Base-by-base conservation (phyloP, 1,139 yeast genomes). In the Lodderomyces beijingensis region DNA sequence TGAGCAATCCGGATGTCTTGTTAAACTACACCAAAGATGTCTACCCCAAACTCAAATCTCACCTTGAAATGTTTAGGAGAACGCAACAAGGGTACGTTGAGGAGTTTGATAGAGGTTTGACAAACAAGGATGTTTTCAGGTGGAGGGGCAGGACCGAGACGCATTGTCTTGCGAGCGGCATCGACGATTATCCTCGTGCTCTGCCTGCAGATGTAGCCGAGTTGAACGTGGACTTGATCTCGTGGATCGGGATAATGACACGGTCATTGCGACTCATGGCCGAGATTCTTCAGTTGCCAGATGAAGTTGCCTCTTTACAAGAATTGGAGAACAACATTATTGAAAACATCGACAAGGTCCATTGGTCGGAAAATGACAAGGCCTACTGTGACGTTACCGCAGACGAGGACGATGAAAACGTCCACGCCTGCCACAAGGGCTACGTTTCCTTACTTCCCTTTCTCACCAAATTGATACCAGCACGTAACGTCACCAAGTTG, bases 211-310 rank as follows among this genome's bases (percentile, higher is more conserved):
- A 87, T 54, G 69, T 81, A 25, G 95, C 94, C 0, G 99, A 91
- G 57, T 65, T 91, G 32, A 86, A 91, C 48, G 91, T 93, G 17
- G 99, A 91, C 53, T 65, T 91, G 37, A 62, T 89, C 33, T 72
- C 94, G 8, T 91, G 99, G 99, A 76, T 91, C 38, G 97, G 96
- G 7, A 79, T 85, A 13, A 87, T 91, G 95, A 76, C 96, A 0
- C 69, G 79, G 42, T 76, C 95, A 0, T 79, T 93, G 78, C 76
- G 75, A 43, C 68, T 75, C 36, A 76, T 91, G 42, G 93, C 97
- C 0, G 65, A 62, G 27, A 58, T 80, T n/a, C 59, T 88, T 25
- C 81, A 70, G 0, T 78, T 74, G 2, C 96, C 88, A 48, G 31
- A 28, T 22, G 31, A 28, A 13, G 72, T 70, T 7, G 51, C 51